Evolutionary conservation across 345 rosid species (phyloP).

Genomic region (Populus tremula): DNA sequence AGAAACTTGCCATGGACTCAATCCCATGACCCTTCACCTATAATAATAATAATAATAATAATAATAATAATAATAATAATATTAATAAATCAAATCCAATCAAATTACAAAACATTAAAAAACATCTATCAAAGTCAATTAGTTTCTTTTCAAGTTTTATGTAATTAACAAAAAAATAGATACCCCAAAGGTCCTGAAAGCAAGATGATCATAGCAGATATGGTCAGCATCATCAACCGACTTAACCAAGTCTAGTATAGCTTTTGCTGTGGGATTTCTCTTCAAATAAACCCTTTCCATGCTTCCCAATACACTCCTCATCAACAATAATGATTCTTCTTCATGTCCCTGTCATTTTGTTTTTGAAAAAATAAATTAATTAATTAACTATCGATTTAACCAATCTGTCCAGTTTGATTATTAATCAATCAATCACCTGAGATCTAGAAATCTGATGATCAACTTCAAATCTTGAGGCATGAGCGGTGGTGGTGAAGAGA

Average conservation of each 20-base stretch:
- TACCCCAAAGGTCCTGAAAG: conserved; percentile 94
- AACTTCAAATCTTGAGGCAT: no score
- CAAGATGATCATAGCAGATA: conserved; percentile 86
- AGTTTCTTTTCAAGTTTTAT: no score
- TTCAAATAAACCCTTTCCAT: conserved; percentile 71
- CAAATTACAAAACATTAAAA: not conserved
- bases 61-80: not conserved
- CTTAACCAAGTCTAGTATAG: conserved; percentile 64
- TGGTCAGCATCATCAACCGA: conserved; percentile 49
- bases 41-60: not conserved
- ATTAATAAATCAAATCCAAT: not conserved
- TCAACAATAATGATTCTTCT: conserved; percentile 50
- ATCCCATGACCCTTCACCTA: conserved; percentile 81
- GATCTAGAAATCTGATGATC: no score
- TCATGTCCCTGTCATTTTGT: conserved; percentile 28
- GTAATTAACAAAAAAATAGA: not conserved
- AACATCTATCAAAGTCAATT: not conserved
- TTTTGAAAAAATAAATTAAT: no score
- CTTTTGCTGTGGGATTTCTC: conserved; percentile 82
- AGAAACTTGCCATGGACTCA: conserved; percentile 68
- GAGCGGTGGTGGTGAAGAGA: no score
- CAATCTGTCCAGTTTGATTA: no score
- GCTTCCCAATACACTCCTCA: conserved; percentile 55
- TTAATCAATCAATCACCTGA: no score
- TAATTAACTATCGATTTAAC: no score